Conservation (phyloP, 2,329 filamentous ascomycete species). For the Cryphonectria japonica region DNA sequence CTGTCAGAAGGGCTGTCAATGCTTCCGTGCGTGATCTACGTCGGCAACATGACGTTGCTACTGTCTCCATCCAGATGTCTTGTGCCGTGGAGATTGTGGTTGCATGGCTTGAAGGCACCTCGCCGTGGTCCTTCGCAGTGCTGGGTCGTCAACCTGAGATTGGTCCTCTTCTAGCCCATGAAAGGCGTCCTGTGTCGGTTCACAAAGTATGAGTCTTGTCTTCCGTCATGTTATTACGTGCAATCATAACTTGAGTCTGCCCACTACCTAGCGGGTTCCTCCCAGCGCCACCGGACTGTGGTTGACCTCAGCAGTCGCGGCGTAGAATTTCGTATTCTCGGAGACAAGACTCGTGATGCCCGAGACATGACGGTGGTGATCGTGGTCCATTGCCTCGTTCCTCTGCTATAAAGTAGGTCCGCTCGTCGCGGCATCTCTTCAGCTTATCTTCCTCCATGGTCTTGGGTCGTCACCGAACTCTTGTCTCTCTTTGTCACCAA, state of each 20-base stretch:
- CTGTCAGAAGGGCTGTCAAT: not conserved
- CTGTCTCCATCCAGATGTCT: not conserved
- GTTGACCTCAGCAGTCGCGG: constrained; percentile 3
- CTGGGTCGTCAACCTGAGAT: constrained; percentile 14
- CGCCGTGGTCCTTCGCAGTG: not conserved
- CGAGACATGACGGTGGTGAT: constrained; percentile 20
- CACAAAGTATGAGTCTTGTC: constrained; percentile 28
- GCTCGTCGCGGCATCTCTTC: constrained; percentile 19
- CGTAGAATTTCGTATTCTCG: not conserved
- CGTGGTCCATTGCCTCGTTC: not conserved
- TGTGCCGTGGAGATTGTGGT: not conserved
- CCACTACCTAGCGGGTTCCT: constrained; percentile 6
- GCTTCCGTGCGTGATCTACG: not conserved
- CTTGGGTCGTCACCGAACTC: constrained; percentile 21
- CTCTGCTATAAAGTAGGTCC: constrained; percentile 26
- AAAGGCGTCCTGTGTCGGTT: constrained; percentile 17
- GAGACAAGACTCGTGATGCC: constrained; percentile 19
- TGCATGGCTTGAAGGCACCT: not conserved
- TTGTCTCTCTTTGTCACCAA: constrained; percentile 26
- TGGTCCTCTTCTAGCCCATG: constrained; percentile 9
- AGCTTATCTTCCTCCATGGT: constrained; percentile 10
- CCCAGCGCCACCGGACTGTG: constrained; percentile 17
- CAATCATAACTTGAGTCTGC: constrained; percentile 27
- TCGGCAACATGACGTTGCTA: not conserved
- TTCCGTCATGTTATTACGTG: constrained; percentile 19